Evolutionary conservation across 805 yeast genomes (phyloP), one percentile per base, ranked within the genome.

Genomic region (Kuraishia capsulata): DNA sequence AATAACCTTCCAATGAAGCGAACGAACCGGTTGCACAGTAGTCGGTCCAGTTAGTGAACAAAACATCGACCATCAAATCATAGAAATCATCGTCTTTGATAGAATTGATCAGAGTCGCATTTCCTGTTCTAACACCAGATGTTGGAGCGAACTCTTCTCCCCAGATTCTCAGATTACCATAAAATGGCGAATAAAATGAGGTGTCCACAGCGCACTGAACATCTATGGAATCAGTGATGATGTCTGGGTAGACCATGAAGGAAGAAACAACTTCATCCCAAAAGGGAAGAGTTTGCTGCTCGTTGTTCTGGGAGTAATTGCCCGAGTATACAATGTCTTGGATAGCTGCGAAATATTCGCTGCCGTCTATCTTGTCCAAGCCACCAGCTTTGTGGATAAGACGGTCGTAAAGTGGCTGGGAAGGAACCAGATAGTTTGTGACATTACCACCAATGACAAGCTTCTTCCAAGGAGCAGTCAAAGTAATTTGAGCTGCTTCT

Each of bases 211-310:
- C 61, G 37, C 53, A 54, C 26, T 50, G 41, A 36, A 59, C 56
- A 21, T 59, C 52, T 17, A 54, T 51, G 20, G 62, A 49, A 33
- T 49, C 53, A 11, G 44, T 35, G 14, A 63, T 45, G 37, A 64
- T 33, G 6, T 63, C 67, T 32, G 69, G 69, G 48, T 40, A 53
- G 3, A 59, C 52, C 56, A 64, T 53, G 47, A 53, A 56, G 5
- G 61, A 62, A 35, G 61, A 46, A 24, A 63, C 69, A 41, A 61
- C 68, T 36, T 60, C 65, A 48, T 64, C 69, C 69, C 69, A 63
- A 50, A 61, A 59, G 46, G 69, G 69, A 31, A 65, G 49, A n/a
- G 59, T 54, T 39, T 57, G 52, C 43, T 57, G 60, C 17, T 55
- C 58, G 41, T 49, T 50, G 43, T 49, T 56, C 31, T 44, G 44